Evolutionary conservation across 2,329 filamentous ascomycete genomes (phyloP).

Genomic region (Xylaria hypoxylon): DNA sequence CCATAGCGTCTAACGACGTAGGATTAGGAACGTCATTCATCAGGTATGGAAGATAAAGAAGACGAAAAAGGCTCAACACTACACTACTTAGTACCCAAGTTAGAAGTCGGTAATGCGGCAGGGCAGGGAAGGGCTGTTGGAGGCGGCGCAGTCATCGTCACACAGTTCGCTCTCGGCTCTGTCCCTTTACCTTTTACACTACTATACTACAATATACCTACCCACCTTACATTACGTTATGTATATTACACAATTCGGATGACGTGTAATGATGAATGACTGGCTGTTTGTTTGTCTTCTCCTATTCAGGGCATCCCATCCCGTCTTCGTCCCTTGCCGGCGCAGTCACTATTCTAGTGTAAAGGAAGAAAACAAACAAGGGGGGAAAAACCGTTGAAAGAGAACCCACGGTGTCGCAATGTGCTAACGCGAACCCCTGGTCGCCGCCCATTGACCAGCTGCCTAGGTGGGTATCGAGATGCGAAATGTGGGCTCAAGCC

Average conservation of each 20-base stretch:
- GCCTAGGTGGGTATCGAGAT: conserved; percentile 35
- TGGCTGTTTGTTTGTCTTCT: neutral
- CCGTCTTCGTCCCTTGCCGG: neutral
- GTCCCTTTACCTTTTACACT: neutral
- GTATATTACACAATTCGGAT: too few species aligned
- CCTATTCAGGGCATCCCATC: too few species aligned
- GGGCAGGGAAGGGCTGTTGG: conserved; percentile 30
- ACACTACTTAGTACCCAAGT: neutral
- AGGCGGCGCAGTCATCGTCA: conserved; percentile 36
- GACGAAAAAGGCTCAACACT: conserved; percentile 3
- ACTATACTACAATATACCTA: too few species aligned
- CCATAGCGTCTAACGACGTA: conserved; percentile 18
- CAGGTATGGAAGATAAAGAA: too few species aligned
- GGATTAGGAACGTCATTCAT: conserved; percentile 28
- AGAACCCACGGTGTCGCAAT: neutral
- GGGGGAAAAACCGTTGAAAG: neutral
- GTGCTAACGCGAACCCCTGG: conserved; percentile 16
- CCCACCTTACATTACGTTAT: neutral
- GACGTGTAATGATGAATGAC: neutral
- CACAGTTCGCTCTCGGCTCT: conserved; percentile 22
- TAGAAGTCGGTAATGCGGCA: conserved; percentile 1
- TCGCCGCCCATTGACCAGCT: conserved; percentile 26
- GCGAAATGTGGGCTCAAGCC: conserved; percentile 26
- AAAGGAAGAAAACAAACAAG: too few species aligned
- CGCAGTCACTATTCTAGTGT: neutral